These are phyloP conservation scores for Boletus vermiculosoides DNA, from an alignment of 768 basidiomycete species.

Conservation along the genomic window DNA sequence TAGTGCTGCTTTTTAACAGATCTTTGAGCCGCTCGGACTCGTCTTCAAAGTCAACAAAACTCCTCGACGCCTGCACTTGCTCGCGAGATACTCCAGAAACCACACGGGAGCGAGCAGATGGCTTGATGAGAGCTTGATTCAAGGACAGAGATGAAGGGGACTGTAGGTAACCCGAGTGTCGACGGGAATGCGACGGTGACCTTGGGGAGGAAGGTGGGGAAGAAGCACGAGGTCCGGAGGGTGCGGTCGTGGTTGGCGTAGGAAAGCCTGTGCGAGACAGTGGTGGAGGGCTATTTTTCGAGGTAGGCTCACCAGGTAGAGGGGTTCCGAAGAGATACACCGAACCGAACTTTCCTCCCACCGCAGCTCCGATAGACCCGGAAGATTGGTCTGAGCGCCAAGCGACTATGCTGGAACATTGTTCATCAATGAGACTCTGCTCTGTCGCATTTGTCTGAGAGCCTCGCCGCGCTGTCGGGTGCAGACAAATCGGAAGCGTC, in stretches of 20 bases:
- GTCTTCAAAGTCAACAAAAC: conserved; percentile 79
- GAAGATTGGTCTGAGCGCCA: conserved; percentile 15
- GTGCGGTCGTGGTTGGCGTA: not conserved
- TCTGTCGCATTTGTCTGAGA: conserved; percentile 16
- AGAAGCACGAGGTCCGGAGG: conserved; percentile 9
- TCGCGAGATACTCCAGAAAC: conserved; percentile 73
- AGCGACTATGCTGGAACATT: conserved; percentile 13
- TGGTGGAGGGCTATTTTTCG: conserved; percentile 7
- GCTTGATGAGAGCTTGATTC: conserved; percentile 46
- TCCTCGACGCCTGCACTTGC: conserved; percentile 73
- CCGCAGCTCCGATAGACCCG: conserved; percentile 15
- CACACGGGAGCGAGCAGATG: conserved; percentile 57
- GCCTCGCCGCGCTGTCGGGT: conserved; percentile 3
- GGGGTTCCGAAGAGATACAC: conserved; percentile 30
- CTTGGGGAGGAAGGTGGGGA: conserved; percentile 25
- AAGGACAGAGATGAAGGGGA: conserved; percentile 41
- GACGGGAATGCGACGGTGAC: conserved; percentile 22
- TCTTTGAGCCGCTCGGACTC: conserved; percentile 76
- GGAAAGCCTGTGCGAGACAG: conserved; percentile 14
- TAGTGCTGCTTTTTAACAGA: conserved; percentile 56
- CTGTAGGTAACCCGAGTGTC: conserved; percentile 26
- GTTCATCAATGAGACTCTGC: conserved; percentile 26
- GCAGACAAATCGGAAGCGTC: conserved; percentile 20
- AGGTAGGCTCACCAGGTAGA: conserved; percentile 20
- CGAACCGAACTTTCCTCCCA: conserved; percentile 26